These are phyloP conservation scores for Penicillium frequentans DNA, from an alignment of 2,329 filamentous ascomycete species.

Conservation along the genomic window DNA sequence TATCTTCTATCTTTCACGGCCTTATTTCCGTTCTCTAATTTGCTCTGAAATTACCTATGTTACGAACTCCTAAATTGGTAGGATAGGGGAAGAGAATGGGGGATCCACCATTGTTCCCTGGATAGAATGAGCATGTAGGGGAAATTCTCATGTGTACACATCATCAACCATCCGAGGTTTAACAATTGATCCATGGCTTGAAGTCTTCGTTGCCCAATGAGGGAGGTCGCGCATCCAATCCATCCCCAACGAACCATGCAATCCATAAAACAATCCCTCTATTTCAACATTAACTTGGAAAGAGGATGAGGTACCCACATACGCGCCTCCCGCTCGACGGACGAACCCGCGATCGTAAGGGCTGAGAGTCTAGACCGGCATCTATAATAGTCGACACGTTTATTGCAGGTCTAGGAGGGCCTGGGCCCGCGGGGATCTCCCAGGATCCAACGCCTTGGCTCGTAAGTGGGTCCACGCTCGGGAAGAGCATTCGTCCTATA, in stretches of 20 bases:
- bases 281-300: neutral
- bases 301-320: neutral
- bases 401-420: conserved; percentile 26
- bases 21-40: neutral
- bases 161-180: neutral
- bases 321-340: neutral
- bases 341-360: conserved; percentile 14
- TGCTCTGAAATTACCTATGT: neutral
- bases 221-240: neutral
- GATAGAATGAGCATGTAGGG: neutral
- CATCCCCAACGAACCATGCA: neutral
- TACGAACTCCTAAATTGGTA: neutral
- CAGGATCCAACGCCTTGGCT: neutral
- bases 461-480: neutral
- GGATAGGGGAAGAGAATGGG: neutral
- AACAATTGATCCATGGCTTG: neutral
- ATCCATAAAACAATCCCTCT: neutral
- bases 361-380: conserved; percentile 29
- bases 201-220: neutral
- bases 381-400: conserved; percentile 14
- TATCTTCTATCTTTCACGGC: conserved; percentile 6
- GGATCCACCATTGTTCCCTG: neutral
- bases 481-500: conserved; percentile 11
- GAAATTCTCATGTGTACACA: neutral
- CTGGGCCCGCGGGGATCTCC: conserved; percentile 29